These are phyloP conservation scores for Lasiosphaeria miniovina DNA, from an alignment of 495 filamentous ascomycete species.

Conservation along the genomic window DNA sequence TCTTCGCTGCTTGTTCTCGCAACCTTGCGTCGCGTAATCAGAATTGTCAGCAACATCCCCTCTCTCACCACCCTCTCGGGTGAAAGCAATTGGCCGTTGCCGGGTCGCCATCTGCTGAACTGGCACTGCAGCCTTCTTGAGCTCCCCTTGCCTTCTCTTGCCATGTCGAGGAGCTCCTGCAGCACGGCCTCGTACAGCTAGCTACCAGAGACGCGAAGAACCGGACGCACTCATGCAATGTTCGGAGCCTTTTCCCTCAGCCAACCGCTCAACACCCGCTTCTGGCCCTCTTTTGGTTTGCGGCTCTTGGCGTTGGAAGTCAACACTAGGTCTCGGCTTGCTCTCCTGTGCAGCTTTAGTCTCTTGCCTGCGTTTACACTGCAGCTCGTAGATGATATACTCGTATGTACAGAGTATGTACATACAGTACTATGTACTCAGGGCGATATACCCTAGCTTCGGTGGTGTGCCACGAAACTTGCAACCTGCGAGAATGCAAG, in stretches of 20 bases:
- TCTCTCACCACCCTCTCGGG: neutral
- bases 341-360: too few species aligned
- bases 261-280: neutral
- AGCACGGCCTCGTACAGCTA: neutral
- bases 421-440: too few species aligned
- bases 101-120: constrained; percentile 1
- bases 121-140: constrained; percentile 2
- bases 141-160: neutral
- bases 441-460: too few species aligned
- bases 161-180: constrained; percentile 1
- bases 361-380: too few species aligned
- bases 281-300: neutral
- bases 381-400: too few species aligned
- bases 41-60: constrained; percentile 1
- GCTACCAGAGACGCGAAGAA: neutral
- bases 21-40: neutral
- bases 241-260: neutral
- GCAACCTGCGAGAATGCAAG: neutral
- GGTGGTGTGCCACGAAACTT: neutral
- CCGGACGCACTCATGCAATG: neutral
- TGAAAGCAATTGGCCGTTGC: neutral
- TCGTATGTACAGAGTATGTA: too few species aligned
- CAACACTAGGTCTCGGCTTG: too few species aligned
- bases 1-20: neutral
- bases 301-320: neutral